phyloP scores from a whole-genome alignment of 2,329 filamentous ascomycete species.

The Tympanopsis confertula region DNA sequence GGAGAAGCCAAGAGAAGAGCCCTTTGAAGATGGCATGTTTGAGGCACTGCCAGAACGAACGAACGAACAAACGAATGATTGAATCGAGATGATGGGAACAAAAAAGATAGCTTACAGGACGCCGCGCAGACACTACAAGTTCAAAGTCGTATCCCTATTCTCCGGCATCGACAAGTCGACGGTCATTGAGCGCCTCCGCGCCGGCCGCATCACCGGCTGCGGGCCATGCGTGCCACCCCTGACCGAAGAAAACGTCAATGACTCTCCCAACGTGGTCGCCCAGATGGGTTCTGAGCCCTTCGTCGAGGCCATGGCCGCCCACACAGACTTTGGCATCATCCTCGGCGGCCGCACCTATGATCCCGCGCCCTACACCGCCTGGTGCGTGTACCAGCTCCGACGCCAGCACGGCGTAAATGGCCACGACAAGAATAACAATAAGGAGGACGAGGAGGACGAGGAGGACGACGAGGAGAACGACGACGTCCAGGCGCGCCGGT shows the following conservation, averaged over 20 bases:
- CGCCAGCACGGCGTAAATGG: too few relatives aligned
- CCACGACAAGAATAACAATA: slow-evolving; percentile 5
- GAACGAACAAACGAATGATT: too few relatives aligned
- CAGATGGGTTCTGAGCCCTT: slow-evolving; percentile 33
- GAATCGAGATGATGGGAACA: too few relatives aligned
- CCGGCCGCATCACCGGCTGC: slow-evolving; percentile 19
- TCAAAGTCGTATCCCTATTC: slow-evolving; percentile 24
- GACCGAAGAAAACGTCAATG: slow-evolving; percentile 21
- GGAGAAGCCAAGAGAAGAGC: not conserved
- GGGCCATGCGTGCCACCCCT: slow-evolving; percentile 27
- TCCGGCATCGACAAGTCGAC: slow-evolving; percentile 21
- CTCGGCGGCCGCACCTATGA: slow-evolving; percentile 23
- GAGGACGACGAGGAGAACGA: slow-evolving; percentile 5
- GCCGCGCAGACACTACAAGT: too few relatives aligned
- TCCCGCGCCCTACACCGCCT: slow-evolving; percentile 24
- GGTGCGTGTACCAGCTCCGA: slow-evolving; percentile 17
- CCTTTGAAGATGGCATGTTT: too few relatives aligned
- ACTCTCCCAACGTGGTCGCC: slow-evolving; percentile 21
- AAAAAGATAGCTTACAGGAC: too few relatives aligned
- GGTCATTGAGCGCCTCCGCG: slow-evolving; percentile 14
- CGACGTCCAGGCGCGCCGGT: slow-evolving; percentile 2
- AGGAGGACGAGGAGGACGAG: slow-evolving; percentile 4
- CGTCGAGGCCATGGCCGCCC: slow-evolving; percentile 14
- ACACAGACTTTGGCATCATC: slow-evolving; percentile 17
- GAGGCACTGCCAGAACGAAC: too few relatives aligned